Conservation (phyloP, 257 asterid species). For the Solanum gracilifrons region DNA sequence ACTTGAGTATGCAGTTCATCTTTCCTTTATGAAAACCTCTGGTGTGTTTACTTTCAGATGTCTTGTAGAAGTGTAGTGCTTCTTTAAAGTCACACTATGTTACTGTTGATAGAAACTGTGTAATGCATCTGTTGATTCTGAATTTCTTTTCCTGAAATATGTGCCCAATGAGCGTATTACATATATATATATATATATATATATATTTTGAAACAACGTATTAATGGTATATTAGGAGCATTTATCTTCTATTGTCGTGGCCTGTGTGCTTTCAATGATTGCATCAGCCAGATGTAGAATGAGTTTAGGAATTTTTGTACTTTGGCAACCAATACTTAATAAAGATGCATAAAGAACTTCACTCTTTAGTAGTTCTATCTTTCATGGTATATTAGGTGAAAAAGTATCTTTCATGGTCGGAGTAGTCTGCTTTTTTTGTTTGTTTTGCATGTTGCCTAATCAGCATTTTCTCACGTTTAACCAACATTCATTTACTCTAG, state of each 20-base stretch:
- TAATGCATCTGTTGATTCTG: not conserved
- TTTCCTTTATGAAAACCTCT: not conserved
- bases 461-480: not conserved
- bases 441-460: not conserved
- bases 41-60: not conserved
- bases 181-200: not conserved
- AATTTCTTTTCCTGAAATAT: not conserved
- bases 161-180: not conserved
- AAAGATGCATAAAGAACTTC: not conserved
- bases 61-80: not conserved
- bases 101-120: not conserved
- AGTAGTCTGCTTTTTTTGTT: not conserved
- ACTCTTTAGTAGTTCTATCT: not conserved
- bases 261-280: not conserved
- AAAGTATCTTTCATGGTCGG: not conserved
- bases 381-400: not conserved
- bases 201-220: not conserved
- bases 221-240: not conserved
- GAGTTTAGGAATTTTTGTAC: not conserved
- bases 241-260: not conserved
- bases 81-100: not conserved
- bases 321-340: not conserved
- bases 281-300: not conserved
- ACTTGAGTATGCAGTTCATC: not conserved
- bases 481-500: not conserved